These are phyloP conservation scores for Chaetomium tenue DNA, from an alignment of 495 filamentous ascomycete genomes.

Conservation along the genomic window DNA sequence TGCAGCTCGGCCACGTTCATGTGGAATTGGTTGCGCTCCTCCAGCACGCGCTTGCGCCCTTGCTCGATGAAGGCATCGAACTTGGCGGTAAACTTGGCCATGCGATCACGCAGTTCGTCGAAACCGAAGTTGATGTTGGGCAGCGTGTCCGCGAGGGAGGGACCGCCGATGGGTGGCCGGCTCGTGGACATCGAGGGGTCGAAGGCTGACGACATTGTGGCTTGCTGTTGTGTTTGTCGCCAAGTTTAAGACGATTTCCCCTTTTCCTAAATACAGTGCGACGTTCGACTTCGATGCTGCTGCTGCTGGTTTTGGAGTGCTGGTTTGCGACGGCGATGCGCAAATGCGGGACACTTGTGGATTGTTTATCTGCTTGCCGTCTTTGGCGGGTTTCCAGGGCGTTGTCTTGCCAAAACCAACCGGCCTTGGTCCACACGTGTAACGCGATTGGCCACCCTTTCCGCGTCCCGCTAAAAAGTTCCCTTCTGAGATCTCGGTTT, in stretches of 20 bases:
- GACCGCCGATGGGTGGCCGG: slow-evolving; percentile 60
- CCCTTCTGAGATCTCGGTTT: slow-evolving; percentile 1
- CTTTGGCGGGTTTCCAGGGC: slow-evolving; percentile 30
- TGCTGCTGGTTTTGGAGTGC: background rate
- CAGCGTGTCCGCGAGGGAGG: slow-evolving; percentile 69
- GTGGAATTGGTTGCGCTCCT: slow-evolving; percentile 90
- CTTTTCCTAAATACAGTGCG: background rate
- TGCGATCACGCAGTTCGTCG: slow-evolving; percentile 90
- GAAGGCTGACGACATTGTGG: slow-evolving; percentile 65
- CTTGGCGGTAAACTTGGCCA: slow-evolving; percentile 85
- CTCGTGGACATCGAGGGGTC: slow-evolving; percentile 75
- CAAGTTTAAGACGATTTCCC: no score
- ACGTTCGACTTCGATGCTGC: background rate
- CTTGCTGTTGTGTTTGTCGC: background rate
- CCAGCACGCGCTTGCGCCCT: slow-evolving; percentile 80
- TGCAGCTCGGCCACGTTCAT: slow-evolving; percentile 86
- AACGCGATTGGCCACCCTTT: background rate
- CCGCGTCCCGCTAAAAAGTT: slow-evolving; percentile 26
- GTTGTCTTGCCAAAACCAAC: slow-evolving; percentile 16
- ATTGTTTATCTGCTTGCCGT: slow-evolving; percentile 30
- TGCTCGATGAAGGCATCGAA: slow-evolving; percentile 95
- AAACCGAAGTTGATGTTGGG: slow-evolving; percentile 94
- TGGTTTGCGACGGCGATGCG: slow-evolving; percentile 4
- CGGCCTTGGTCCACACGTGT: background rate
- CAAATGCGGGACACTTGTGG: slow-evolving; percentile 6